Evolutionary conservation across 805 yeast species (phyloP), one percentile per base, ranked within the genome.

Genomic region (Kuraishia borneana): DNA sequence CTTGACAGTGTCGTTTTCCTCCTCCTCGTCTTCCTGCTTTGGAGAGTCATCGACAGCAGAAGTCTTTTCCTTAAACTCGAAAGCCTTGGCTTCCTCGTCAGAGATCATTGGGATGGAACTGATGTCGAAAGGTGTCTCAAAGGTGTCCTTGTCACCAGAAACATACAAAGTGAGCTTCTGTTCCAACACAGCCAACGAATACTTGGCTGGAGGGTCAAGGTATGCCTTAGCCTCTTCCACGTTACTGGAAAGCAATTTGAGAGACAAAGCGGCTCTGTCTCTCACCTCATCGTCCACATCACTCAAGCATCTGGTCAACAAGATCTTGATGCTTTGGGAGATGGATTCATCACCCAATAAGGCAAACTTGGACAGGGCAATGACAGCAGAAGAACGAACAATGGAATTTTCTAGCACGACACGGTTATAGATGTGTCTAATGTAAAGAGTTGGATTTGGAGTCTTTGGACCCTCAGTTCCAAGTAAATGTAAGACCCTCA

Each of bases 271-370:
- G 7, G 98, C 96, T 55, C 98, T 78, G 55, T 89, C 98, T 65
- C 98, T 84, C 22, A 92, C 98, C 60, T 89, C 98, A 58, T 89
- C 98, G 55, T 89, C 96, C 30, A 68, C 72, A 57, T 89, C 98
- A 43, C 73, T 82, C 43, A 87, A 70, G 45, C 95, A 85, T 61
- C 96, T 77, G 39, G 69, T 68, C 45, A 92, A 70, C 46, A 92
- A 68, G 39, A 82, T 80, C 45, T 69, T 68, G 46, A 89, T 82
- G 36, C 87, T 80, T 41, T 69, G 66, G 36, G 71, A 63, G 41
- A 88, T 72, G 19, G 69, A 65, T 12, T 70, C 71, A 44, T 87
- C 94, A 37, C 77, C 76, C 28, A 78, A 72, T 37, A 83, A 62
- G 5, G 94, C 95, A 63, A 89, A 92, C 59, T 88, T 87, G 21